These are phyloP conservation scores for Zhuliangozyma blackwelliae DNA, from an alignment of 1,139 yeast species.

Conservation along the genomic window DNA sequence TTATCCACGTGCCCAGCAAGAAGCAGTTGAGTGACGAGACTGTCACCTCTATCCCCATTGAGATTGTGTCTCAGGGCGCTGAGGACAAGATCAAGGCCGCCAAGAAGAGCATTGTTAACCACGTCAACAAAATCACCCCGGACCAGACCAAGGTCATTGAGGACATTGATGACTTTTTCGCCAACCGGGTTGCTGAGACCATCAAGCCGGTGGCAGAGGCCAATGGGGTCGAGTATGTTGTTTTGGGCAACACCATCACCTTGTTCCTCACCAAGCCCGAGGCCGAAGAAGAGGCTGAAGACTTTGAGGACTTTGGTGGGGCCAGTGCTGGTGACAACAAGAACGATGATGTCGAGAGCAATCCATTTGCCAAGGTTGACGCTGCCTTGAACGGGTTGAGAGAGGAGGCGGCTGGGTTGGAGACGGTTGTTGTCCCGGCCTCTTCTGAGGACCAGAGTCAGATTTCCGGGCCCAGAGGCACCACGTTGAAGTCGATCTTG, in stretches of 20 bases:
- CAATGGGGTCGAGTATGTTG: slow-evolving; percentile 52
- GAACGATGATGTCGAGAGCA: slow-evolving; percentile 20
- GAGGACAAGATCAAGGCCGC: slow-evolving; percentile 38
- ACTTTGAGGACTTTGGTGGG: slow-evolving; percentile 31
- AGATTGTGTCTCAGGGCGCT: slow-evolving; percentile 32
- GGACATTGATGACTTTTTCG: slow-evolving; percentile 71
- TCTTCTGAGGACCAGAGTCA: slow-evolving; percentile 54
- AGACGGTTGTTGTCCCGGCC: slow-evolving; percentile 48
- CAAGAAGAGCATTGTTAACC: slow-evolving; percentile 65
- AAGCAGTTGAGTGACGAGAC: slow-evolving; percentile 17
- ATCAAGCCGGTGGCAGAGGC: slow-evolving; percentile 44
- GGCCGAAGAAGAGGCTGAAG: slow-evolving; percentile 29
- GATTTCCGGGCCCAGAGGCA: slow-evolving; percentile 54
- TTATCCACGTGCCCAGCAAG: slow-evolving; percentile 51
- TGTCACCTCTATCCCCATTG: slow-evolving; percentile 34
- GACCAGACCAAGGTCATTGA: slow-evolving; percentile 51
- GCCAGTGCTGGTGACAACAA: background rate
- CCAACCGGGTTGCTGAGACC: slow-evolving; percentile 45
- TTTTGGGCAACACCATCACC: slow-evolving; percentile 42
- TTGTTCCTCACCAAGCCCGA: slow-evolving; percentile 24
- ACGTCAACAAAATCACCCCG: slow-evolving; percentile 74
- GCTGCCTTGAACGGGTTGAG: slow-evolving; percentile 53
- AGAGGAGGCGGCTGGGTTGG: slow-evolving; percentile 52
- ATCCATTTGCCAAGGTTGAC: slow-evolving; percentile 38
- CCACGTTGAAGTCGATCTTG: slow-evolving; percentile 52